Evolutionary conservation across 208 protist genomes (phyloP), one percentile per base, ranked within the genome.

Genomic region (Blastocrithidia nonstop): DNA sequence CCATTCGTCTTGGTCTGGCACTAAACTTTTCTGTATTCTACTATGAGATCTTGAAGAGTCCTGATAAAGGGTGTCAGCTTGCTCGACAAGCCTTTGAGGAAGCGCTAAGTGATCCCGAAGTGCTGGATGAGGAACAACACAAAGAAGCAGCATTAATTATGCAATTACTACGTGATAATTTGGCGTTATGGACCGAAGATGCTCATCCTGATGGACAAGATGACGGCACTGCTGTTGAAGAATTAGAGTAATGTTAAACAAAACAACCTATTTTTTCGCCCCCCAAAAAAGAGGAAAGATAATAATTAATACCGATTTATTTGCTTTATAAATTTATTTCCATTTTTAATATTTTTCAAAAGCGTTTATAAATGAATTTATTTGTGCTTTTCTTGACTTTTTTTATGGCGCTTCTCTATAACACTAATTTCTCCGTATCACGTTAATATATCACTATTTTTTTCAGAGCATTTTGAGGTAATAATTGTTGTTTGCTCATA

Each of bases 11-110:
- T 20, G 96, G 98, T 47, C 95, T 99, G 28, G 98, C 96, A 9
- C 88, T 99, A 19, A 99, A 99, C 88, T 99, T 99, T 70, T 98
- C 95, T 31, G 97, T 99, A 26, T 99, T 99, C 70, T 98, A 99
- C 68, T 99, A 99, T 71, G 97, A 99, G 73, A 99, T 99, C 60
- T 63, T 98, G 15, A 97, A 98, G 54, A 80, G 73, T 33, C 94
- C 94, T 24, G 94, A 98, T 43, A 77, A 82, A 61, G 97, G 96
- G 35, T 98, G 95, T 67, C 64, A 93, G 49, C 71, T 99, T 24
- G 96, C 96, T 15, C 96, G 97, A 35, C 71, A 97, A 66, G 94
- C 95, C 41, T 98, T 98, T 45, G 97, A 99, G 64, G 92, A 96
- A 50, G 93, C 95, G 31, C 83, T 97, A 45, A 78, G 75, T 45